Base-by-base conservation (phyloP, 1,284 basidiomycete genomes). In the Ustilago nuda region DNA sequence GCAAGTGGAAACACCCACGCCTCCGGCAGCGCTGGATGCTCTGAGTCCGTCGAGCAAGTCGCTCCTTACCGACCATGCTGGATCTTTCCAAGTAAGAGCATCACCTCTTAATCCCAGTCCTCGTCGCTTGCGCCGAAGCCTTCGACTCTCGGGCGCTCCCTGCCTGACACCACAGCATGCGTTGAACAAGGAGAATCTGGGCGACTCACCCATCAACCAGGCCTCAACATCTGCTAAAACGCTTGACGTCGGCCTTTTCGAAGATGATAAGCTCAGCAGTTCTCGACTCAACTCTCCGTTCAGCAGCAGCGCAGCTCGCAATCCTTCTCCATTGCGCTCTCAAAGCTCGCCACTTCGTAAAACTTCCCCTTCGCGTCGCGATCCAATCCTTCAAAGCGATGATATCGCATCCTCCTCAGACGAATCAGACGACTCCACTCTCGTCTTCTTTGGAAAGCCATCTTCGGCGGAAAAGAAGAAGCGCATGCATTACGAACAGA, bases 391-490 rank as follows among this genome's bases (percentile, higher is more conserved):
- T 12, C 64, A 48, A 9, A 46, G 48, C 50, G 61, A 72, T 51
- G 65, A 64, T 32, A 50, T 64, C 15, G 35, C 27, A 8, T 76
- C 68, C 1, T 76, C 73, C 13, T 64, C 61, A 15, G 64, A 76
- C 43, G 73, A 71, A 45, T 71, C 73, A 6, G 75, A 77, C 39
- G 75, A 64, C 19, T 73, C 71, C 12, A 52, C 46, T 6, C 57
- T 75, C 15, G 77, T 79, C 57, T 79, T 76, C 61, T 79, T 79
- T 27, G 77, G 77, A 12, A 66, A 65, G 46, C 77, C 77, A 1
- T 73, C 77, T 1, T 72, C 69, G 12, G 71, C 70, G 2, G 77
- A 79, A 48, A 66, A 71, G 56, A 72, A 77, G 59, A 72, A 68
- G 61, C 66, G 77, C 23, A 17, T 71, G n/a, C 66, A 74, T 36